These are phyloP conservation scores for Malus fusca DNA, from an alignment of 306 rosid genomes.

Conservation along the genomic window DNA sequence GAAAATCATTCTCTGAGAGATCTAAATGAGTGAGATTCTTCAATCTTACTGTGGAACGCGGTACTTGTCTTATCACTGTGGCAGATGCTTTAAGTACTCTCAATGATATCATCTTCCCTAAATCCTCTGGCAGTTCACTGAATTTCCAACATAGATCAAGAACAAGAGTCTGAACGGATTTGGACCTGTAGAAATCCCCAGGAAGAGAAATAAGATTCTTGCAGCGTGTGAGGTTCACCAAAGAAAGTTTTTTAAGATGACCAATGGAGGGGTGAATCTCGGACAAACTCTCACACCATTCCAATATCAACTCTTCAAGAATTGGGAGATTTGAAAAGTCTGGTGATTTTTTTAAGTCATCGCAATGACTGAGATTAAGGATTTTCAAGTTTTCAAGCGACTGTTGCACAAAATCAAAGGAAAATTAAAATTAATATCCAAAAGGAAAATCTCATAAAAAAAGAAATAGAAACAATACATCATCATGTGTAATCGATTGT, in stretches of 20 bases:
- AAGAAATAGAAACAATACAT: too few relatives aligned
- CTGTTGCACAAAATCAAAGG: not conserved
- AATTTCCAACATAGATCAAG: rapidly evolving
- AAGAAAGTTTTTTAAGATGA: not conserved
- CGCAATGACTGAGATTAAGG: slow-evolving; percentile 32
- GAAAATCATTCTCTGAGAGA: rapidly evolving
- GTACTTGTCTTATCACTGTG: too few relatives aligned
- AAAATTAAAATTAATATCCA: too few relatives aligned
- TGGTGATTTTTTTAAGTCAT: slow-evolving; percentile 13
- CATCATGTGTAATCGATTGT: too few relatives aligned
- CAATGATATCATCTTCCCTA: too few relatives aligned
- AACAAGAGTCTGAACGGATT: too few relatives aligned
- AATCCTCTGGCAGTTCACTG: too few relatives aligned
- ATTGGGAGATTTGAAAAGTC: slow-evolving; percentile 18
- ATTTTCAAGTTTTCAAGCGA: not conserved
- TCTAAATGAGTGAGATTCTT: too few relatives aligned
- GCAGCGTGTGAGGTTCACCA: not conserved
- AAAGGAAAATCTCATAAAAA: too few relatives aligned
- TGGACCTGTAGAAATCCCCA: too few relatives aligned
- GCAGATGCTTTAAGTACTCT: rapidly evolving
- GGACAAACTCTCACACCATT: slow-evolving; percentile 10
- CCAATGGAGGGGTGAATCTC: not conserved
- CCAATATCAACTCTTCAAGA: slow-evolving; percentile 19
- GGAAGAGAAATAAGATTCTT: not conserved
- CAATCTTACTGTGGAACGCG: too few relatives aligned